Percentiles rank a stretch among this genome's conserved stretches.
These are phyloP conservation scores for Parachlorella kessleri DNA, from an alignment of 139 green algal genomes.

Conservation along the genomic window DNA sequence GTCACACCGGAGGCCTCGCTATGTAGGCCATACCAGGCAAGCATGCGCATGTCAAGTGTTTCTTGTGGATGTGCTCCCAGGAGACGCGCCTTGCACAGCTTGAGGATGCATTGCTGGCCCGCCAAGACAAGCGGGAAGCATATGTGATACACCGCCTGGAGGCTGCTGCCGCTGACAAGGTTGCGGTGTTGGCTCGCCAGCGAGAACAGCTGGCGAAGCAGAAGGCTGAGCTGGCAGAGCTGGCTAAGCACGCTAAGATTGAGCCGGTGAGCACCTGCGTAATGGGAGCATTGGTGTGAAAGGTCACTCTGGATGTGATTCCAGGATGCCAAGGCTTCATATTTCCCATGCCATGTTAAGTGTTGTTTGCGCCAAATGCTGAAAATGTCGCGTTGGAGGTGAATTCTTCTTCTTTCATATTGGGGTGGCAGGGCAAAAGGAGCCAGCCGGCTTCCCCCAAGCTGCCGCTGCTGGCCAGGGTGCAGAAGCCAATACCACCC, in stretches of 20 bases:
- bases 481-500: no score
- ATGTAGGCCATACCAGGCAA: no score
- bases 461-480: no score
- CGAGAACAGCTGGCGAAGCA: neutral
- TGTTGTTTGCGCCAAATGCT: neutral
- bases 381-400: neutral
- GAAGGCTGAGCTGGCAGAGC: neutral
- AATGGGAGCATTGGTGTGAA: neutral
- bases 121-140: slow-evolving; percentile 16
- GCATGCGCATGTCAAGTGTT: neutral
- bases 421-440: neutral
- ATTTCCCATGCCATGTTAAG: no score
- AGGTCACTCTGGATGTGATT: neutral
- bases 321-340: no score
- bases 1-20: no score
- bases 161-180: slow-evolving; percentile 18
- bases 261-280: neutral
- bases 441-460: no score
- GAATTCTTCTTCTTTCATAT: neutral
- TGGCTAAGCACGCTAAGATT: neutral
- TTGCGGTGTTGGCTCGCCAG: neutral
- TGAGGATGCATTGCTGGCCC: slow-evolving; percentile 7
- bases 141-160: slow-evolving; percentile 24
- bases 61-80: neutral
- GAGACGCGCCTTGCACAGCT: slow-evolving; percentile 23